phyloP scores from a whole-genome alignment of 2,329 filamentous ascomycete genomes.

The Chaetomiaceae sp. region DNA sequence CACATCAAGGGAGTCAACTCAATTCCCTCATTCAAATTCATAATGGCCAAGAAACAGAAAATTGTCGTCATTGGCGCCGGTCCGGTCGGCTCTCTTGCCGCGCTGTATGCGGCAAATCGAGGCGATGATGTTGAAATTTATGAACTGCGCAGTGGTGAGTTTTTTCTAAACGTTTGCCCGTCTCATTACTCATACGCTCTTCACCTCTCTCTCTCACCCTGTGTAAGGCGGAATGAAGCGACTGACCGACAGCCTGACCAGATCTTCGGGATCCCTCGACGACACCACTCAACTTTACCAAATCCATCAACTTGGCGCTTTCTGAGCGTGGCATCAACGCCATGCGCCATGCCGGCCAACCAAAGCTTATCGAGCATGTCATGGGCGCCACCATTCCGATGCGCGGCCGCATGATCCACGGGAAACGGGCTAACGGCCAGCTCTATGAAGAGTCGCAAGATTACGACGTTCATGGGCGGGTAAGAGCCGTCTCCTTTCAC shows the following conservation, averaged over 20 bases:
- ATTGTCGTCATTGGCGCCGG: constrained; percentile 85
- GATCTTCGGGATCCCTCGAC: constrained; percentile 82
- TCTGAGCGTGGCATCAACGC: constrained; percentile 92
- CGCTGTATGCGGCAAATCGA: constrained; percentile 83
- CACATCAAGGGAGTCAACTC: neutral
- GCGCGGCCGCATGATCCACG: constrained; percentile 95
- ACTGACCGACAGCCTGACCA: no score
- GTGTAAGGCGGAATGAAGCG: no score
- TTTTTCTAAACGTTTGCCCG: neutral
- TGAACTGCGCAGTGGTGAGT: constrained; percentile 77
- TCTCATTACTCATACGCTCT: no score
- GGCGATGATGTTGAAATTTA: constrained; percentile 92
- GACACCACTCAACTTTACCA: constrained; percentile 87
- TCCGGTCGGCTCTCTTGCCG: constrained; percentile 86
- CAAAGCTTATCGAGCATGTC: constrained; percentile 66
- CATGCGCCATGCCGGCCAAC: constrained; percentile 64
- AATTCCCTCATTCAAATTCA: neutral
- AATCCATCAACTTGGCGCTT: constrained; percentile 95
- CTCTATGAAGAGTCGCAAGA: constrained; percentile 76
- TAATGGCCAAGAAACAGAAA: constrained; percentile 51
- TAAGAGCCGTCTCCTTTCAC: constrained; percentile 38
- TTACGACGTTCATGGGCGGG: constrained; percentile 84
- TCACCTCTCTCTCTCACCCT: no score
- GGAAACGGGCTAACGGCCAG: constrained; percentile 56
- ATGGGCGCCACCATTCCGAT: constrained; percentile 81